Percentiles rank a stretch among this genome's conserved stretches.
These are phyloP conservation scores for Fusarium hostae DNA, from an alignment of 2,329 filamentous ascomycete genomes.

Conservation along the genomic window DNA sequence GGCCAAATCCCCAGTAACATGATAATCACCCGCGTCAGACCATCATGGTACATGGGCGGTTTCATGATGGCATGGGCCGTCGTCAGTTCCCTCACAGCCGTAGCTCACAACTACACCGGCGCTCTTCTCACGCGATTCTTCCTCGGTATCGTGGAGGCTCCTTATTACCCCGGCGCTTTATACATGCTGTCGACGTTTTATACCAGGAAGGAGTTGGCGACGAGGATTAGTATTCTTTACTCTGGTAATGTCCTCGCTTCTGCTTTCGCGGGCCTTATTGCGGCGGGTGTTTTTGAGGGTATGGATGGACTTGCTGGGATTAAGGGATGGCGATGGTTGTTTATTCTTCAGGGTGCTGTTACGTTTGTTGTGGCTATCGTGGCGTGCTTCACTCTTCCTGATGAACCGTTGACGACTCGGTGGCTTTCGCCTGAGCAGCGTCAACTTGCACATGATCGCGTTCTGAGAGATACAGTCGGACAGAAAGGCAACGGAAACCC, in stretches of 20 bases:
- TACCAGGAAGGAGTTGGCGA: slow-evolving; percentile 60
- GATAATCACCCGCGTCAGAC: slow-evolving; percentile 55
- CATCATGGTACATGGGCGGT: slow-evolving; percentile 56
- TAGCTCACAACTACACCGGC: slow-evolving; percentile 54
- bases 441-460: slow-evolving; percentile 56
- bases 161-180: slow-evolving; percentile 51
- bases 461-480: slow-evolving; percentile 41
- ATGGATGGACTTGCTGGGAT: slow-evolving; percentile 44
- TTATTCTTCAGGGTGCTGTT: slow-evolving; percentile 45
- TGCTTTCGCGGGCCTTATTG: slow-evolving; percentile 58
- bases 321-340: slow-evolving; percentile 49
- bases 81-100: slow-evolving; percentile 54
- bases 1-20: slow-evolving; percentile 55
- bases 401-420: slow-evolving; percentile 53
- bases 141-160: slow-evolving; percentile 54
- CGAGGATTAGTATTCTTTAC: slow-evolving; percentile 58
- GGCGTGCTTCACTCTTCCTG: slow-evolving; percentile 50
- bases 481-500: slow-evolving; percentile 32
- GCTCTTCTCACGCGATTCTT: slow-evolving; percentile 57
- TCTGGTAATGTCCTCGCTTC: slow-evolving; percentile 52
- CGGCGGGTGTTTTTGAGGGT: slow-evolving; percentile 53
- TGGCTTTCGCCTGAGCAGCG: slow-evolving; percentile 54
- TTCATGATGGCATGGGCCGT: slow-evolving; percentile 54
- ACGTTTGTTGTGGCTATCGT: slow-evolving; percentile 46
- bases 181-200: slow-evolving; percentile 65